Conservation (phyloP, 2,329 filamentous ascomycete species). For the Diaporthe velutina region DNA sequence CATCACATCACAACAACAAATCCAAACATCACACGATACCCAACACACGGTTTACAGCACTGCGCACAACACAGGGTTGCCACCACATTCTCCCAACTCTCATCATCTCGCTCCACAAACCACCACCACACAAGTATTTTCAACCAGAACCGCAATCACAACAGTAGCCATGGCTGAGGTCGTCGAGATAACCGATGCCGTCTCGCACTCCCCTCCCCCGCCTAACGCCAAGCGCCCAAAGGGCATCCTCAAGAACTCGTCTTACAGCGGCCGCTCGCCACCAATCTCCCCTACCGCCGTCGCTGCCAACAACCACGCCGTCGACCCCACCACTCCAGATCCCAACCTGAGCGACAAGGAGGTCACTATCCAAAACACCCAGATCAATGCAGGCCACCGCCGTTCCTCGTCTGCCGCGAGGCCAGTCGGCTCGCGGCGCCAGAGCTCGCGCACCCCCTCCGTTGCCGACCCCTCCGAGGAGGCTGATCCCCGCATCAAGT, state of each 20-base stretch:
- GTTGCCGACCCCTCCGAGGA: conserved; percentile 60
- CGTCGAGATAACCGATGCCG: conserved; percentile 52
- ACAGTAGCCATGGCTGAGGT: conserved; percentile 55
- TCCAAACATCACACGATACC: conserved; percentile 15
- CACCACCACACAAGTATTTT: background rate
- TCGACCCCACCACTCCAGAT: conserved; percentile 42
- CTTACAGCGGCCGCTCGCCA: conserved; percentile 66
- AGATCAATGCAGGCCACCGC: conserved; percentile 91
- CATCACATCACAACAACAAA: conserved; percentile 17
- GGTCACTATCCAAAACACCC: conserved; percentile 91
- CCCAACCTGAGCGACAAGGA: conserved; percentile 76
- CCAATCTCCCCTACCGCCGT: conserved; percentile 60
- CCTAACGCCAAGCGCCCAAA: conserved; percentile 59
- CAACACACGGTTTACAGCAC: background rate
- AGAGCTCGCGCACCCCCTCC: conserved; percentile 61
- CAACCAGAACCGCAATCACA: background rate
- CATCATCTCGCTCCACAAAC: background rate
- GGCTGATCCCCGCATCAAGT: conserved; percentile 84
- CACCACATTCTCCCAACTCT: background rate
- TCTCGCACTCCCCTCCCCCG: conserved; percentile 57
- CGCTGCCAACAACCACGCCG: conserved; percentile 46
- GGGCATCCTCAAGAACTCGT: conserved; percentile 93
- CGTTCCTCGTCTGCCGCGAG: conserved; percentile 82
- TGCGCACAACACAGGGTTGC: background rate
- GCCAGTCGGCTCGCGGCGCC: conserved; percentile 77